These are phyloP conservation scores for Friedmanniomyces endolithicus DNA, from an alignment of 495 filamentous ascomycete genomes.

Conservation along the genomic window DNA sequence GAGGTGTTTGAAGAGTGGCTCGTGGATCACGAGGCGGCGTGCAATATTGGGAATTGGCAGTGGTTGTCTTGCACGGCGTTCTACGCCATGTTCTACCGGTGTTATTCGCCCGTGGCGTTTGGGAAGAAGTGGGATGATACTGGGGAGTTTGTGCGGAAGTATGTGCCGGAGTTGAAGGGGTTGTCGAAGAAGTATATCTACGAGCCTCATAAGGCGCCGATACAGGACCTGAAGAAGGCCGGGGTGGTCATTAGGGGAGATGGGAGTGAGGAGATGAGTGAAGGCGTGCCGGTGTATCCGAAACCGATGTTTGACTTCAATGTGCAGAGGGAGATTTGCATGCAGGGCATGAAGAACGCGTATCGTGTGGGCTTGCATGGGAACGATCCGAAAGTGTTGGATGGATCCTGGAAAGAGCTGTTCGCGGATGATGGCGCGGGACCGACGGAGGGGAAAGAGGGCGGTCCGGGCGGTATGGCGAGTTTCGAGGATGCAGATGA, in stretches of 20 bases:
- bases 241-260: constrained; percentile 45
- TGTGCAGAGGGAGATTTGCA: constrained; percentile 43
- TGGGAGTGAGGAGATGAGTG: constrained; percentile 27
- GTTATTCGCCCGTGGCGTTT: constrained; percentile 55
- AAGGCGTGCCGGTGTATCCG: constrained; percentile 40
- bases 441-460: constrained; percentile 31
- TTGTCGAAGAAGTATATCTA: constrained; percentile 57
- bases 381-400: constrained; percentile 42
- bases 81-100: constrained; percentile 50
- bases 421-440: constrained; percentile 41
- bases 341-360: constrained; percentile 51
- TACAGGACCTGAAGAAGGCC: constrained; percentile 46
- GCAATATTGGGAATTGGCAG: constrained; percentile 61
- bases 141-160: constrained; percentile 46
- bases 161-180: constrained; percentile 47
- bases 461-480: constrained; percentile 22
- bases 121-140: constrained; percentile 54
- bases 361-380: constrained; percentile 51
- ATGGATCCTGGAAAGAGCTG: constrained; percentile 48
- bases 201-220: constrained; percentile 58
- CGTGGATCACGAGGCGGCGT: constrained; percentile 57
- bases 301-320: constrained; percentile 63
- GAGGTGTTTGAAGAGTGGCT: constrained; percentile 63
- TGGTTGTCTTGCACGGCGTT: constrained; percentile 66
- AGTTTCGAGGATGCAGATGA: constrained; percentile 17